Evolutionary conservation across 2,329 filamentous ascomycete species (phyloP).

Genomic region (Ophiocordyceps australis): DNA sequence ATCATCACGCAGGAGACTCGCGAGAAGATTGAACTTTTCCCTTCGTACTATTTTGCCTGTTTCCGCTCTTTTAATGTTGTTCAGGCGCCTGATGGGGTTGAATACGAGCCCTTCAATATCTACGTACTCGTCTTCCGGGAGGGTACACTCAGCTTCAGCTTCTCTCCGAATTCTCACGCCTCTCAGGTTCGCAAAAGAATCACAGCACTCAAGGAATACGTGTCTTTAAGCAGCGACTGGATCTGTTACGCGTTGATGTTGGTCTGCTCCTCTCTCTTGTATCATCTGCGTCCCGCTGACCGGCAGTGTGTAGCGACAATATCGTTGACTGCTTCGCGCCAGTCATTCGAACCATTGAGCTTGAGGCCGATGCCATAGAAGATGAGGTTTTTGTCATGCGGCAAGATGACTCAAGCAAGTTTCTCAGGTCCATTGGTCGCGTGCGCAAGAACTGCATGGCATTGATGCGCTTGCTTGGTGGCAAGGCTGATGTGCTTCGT

Average conservation of each 20-base stretch:
- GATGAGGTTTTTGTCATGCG: constrained; percentile 89
- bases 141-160: constrained; percentile 88
- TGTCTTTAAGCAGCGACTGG: constrained; percentile 91
- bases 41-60: constrained; percentile 94
- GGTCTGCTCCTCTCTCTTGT: constrained; percentile 14
- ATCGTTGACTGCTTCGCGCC: constrained; percentile 94
- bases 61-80: constrained; percentile 83
- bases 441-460: constrained; percentile 91
- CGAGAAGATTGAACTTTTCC: constrained; percentile 96
- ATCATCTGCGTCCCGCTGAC: constrained; percentile 1
- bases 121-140: constrained; percentile 96
- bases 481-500: constrained; percentile 95
- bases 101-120: constrained; percentile 87
- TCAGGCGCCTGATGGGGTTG: constrained; percentile 59
- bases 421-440: constrained; percentile 74
- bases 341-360: constrained; percentile 70
- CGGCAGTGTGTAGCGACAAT: constrained; percentile 47
- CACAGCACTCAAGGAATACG: constrained; percentile 81
- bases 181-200: constrained; percentile 83
- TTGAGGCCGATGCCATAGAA: constrained; percentile 82
- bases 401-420: constrained; percentile 72
- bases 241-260: constrained; percentile 97
- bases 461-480: constrained; percentile 78
- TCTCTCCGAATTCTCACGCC: constrained; percentile 72
- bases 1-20: constrained; percentile 89